A percentile compares a stretch with the other conserved stretches of the same genome.
These are phyloP conservation scores for Tagetes erecta DNA, from an alignment of 129 eudicot genomes.

Conservation along the genomic window DNA sequence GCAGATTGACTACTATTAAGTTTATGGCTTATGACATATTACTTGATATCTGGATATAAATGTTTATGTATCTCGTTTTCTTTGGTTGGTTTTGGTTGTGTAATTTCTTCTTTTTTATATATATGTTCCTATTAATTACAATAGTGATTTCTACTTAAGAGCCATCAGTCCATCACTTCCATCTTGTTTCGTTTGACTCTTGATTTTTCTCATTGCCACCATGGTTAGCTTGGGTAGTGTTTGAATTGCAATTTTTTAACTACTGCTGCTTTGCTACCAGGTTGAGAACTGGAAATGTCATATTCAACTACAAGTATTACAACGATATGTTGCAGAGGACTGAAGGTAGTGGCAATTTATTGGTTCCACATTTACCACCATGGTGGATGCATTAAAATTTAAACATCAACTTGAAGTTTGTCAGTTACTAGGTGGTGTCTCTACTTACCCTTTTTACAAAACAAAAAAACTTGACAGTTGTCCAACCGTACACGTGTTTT, in stretches of 20 bases:
- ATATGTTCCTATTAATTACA: background rate
- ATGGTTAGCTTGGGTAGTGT: slow-evolving; percentile 18
- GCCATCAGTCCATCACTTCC: background rate
- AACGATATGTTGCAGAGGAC: slow-evolving; percentile 69
- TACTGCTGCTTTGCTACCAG: slow-evolving; percentile 42
- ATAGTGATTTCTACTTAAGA: background rate
- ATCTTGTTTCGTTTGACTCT: slow-evolving; percentile 6
- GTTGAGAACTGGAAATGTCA: slow-evolving; percentile 84
- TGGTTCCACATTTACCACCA: slow-evolving; percentile 10
- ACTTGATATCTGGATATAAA: slow-evolving; percentile 2
- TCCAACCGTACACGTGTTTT: background rate
- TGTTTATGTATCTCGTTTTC: slow-evolving; percentile 8
- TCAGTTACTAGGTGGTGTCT: background rate
- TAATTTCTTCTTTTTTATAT: background rate
- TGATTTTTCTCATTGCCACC: background rate
- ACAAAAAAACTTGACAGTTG: background rate
- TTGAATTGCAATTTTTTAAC: background rate
- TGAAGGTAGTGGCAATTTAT: slow-evolving; percentile 59
- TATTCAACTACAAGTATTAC: slow-evolving; percentile 80
- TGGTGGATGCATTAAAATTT: background rate
- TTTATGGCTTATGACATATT: slow-evolving; percentile 2
- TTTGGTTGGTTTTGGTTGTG: background rate
- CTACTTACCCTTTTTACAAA: slow-evolving; percentile 2
- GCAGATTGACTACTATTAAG: background rate
- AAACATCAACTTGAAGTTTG: background rate